phyloP scores from a whole-genome alignment of 352 stramenopile genomes.

The Globisporangium cylindrosporum region DNA sequence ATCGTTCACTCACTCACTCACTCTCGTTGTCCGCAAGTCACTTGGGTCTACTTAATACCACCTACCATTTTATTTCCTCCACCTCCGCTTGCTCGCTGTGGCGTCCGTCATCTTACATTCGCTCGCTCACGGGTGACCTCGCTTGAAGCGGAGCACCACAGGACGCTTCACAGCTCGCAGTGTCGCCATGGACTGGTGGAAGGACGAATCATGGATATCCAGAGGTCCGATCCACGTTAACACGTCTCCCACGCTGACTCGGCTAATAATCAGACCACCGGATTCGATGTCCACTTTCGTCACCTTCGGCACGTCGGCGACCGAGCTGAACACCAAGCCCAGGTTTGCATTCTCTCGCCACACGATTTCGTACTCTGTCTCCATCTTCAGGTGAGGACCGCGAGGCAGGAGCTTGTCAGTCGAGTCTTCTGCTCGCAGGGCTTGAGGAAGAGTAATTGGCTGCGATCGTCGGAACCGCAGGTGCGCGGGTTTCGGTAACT shows the following conservation, averaged over 20 bases:
- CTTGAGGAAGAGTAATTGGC: slow-evolving; percentile 22
- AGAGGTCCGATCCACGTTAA: slow-evolving; percentile 78
- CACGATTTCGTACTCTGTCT: slow-evolving; percentile 79
- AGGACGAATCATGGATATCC: slow-evolving; percentile 73
- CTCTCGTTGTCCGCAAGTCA: neutral
- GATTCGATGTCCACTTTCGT: slow-evolving; percentile 84
- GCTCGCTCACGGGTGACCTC: slow-evolving; percentile 25
- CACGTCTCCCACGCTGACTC: slow-evolving; percentile 71
- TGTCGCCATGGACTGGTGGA: slow-evolving; percentile 85
- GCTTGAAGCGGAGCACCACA: slow-evolving; percentile 77
- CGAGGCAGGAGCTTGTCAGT: slow-evolving; percentile 46
- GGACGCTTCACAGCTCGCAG: slow-evolving; percentile 78
- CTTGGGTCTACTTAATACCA: slow-evolving; percentile 16
- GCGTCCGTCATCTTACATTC: neutral
- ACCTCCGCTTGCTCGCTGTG: slow-evolving; percentile 12
- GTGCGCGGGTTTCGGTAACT: slow-evolving; percentile 65
- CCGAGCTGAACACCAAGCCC: slow-evolving; percentile 81
- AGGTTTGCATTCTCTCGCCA: slow-evolving; percentile 85
- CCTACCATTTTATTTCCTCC: slow-evolving; percentile 17
- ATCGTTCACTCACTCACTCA: slow-evolving; percentile 13
- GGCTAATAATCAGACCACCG: slow-evolving; percentile 61
- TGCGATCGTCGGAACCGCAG: slow-evolving; percentile 59
- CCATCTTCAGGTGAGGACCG: slow-evolving; percentile 47
- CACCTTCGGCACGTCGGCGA: slow-evolving; percentile 70
- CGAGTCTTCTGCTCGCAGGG: slow-evolving; percentile 30